These are phyloP conservation scores for Rehmannia glutinosa DNA, from an alignment of 257 asterid species.

Conservation along the genomic window DNA sequence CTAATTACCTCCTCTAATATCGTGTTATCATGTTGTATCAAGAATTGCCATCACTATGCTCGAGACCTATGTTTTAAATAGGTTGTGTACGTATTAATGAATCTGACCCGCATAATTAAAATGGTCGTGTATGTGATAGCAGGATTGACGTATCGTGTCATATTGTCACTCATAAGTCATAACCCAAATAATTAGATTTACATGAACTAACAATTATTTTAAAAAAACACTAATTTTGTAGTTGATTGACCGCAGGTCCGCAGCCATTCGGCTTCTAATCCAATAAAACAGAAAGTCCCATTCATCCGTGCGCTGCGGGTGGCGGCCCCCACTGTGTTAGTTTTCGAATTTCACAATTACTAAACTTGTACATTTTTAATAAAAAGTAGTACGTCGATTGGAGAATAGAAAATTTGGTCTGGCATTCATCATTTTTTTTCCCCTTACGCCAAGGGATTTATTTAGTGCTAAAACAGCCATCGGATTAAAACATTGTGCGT, in stretches of 20 bases:
- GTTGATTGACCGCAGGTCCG: conserved; percentile 20
- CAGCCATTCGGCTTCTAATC: neutral
- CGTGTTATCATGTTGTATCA: too few species aligned
- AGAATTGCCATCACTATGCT: too few species aligned
- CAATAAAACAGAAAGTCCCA: neutral
- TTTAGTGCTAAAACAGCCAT: neutral
- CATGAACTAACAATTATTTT: too few species aligned
- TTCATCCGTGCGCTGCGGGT: neutral
- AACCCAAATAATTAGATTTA: too few species aligned
- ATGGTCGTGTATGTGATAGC: too few species aligned
- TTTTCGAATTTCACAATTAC: too few species aligned
- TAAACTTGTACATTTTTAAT: neutral
- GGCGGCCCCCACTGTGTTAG: neutral
- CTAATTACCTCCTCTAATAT: too few species aligned
- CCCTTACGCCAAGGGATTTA: conserved; percentile 1
- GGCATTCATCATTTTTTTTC: neutral
- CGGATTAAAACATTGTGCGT: neutral
- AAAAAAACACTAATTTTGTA: neutral
- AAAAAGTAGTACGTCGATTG: neutral
- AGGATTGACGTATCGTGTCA: too few species aligned
- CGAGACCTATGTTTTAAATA: too few species aligned
- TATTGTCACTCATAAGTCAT: too few species aligned
- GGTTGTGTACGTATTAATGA: too few species aligned
- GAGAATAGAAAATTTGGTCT: neutral
- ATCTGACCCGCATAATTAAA: too few species aligned